Conservation (phyloP, 495 filamentous ascomycete genomes). For the Aspergillus avenaceus region DNA sequence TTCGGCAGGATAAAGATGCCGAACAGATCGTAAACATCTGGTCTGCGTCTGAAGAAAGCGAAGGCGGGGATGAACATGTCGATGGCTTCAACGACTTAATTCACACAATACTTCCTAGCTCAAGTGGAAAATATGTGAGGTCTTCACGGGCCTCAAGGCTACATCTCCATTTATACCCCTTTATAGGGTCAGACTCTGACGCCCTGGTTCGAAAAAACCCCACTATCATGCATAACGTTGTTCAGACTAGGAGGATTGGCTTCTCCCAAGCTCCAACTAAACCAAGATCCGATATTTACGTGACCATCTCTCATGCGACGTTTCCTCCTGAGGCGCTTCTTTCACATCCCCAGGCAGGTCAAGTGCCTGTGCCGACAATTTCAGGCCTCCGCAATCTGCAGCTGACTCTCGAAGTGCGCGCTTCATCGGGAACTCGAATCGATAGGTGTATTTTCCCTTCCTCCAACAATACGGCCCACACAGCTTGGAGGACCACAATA, state of each 20-base stretch:
- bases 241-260: slow-evolving; percentile 80
- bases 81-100: slow-evolving; percentile 77
- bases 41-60: slow-evolving; percentile 57
- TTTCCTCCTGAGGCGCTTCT: slow-evolving; percentile 75
- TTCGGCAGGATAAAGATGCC: slow-evolving; percentile 69
- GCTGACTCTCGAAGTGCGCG: slow-evolving; percentile 82
- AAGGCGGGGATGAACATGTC: slow-evolving; percentile 45
- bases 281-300: slow-evolving; percentile 87
- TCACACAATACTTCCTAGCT: slow-evolving; percentile 67
- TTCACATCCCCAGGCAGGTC: slow-evolving; percentile 73
- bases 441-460: slow-evolving; percentile 84
- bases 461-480: slow-evolving; percentile 68
- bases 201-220: slow-evolving; percentile 78
- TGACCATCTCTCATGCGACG: slow-evolving; percentile 73
- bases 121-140: slow-evolving; percentile 67
- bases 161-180: slow-evolving; percentile 71
- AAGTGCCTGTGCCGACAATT: slow-evolving; percentile 59
- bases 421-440: slow-evolving; percentile 70
- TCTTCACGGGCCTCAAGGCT: slow-evolving; percentile 66
- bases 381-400: slow-evolving; percentile 72
- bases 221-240: slow-evolving; percentile 77
- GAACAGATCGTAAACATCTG: slow-evolving; percentile 80
- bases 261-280: slow-evolving; percentile 90
- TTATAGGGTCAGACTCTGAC: slow-evolving; percentile 71
- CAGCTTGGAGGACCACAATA: slow-evolving; percentile 83